Base-by-base conservation (phyloP, 208 protist species). In the Wallacemonas sp. region DNA sequence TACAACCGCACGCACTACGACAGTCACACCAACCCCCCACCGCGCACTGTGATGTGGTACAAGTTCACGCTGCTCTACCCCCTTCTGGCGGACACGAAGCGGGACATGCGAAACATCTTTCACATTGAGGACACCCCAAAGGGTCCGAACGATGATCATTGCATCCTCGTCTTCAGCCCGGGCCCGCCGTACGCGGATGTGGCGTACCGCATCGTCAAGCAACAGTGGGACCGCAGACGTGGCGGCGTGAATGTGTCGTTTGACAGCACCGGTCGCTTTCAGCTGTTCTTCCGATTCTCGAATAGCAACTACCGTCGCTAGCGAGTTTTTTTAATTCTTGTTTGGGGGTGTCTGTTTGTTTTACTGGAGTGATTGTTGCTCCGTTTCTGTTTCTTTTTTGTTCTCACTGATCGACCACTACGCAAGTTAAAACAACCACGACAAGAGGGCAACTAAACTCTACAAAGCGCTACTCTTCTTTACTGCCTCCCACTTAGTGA, bases 21-120 rank as follows among this genome's bases (percentile, higher is more conserved):
- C 79, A 74, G 77, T 61, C 81, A 85, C 61, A 98, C 99, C 39
- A 99, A 99, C 81, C 99, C 99, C 16, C 99, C 99, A 52, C 98
- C 98, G 19, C 99, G 99, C 34, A 96, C 97, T 46, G 97, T 99
- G 26, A 83, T 98, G 72, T 99, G 98, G 72, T 99, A 99, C 87
- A 99, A 99, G 83, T 99, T 99, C 82, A 99, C 99, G 57, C 92
- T 99, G 36, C 99, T 99, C 84, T 99, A 99, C 78, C 98, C 98
- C 2, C 96, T 99, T 60, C 86, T 99, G 0, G 97, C 98, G 17
- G 83, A 92, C 62, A 93, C 86, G 36, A 91, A 90, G 74, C 74
- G 74, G 17, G 97, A 99, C 74, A 96, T 94, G 75, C 72, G 84
- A 0, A 72, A 92, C 30, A 85, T 98, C 57, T 99, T 97, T 76